Conservation (phyloP, 768 basidiomycete genomes). For the Nidularia sp. region DNA sequence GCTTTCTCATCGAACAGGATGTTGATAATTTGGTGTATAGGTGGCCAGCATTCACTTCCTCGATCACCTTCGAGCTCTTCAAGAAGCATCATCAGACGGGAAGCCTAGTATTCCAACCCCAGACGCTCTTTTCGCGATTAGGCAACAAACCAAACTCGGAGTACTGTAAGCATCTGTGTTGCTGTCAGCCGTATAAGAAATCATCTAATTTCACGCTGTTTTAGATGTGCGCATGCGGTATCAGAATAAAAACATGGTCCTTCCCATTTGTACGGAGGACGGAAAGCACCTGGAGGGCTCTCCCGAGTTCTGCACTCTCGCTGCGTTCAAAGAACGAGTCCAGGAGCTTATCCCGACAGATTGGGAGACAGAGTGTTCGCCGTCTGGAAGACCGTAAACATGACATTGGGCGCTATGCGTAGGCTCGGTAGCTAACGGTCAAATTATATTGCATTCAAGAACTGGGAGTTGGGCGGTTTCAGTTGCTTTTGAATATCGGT, state of each 20-base stretch:
- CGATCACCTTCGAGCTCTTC: conserved; percentile 74
- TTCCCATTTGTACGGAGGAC: conserved; percentile 62
- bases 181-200: background rate
- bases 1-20: background rate
- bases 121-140: conserved; percentile 21
- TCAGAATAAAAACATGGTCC: conserved; percentile 58
- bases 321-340: conserved; percentile 59
- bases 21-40: conserved; percentile 20
- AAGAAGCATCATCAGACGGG: conserved; percentile 21
- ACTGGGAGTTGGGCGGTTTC: too few species aligned
- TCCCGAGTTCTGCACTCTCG: conserved; percentile 72
- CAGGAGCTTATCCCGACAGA: conserved; percentile 61
- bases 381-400: conserved; percentile 15
- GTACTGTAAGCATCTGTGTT: conserved; percentile 20
- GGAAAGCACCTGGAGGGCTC: conserved; percentile 66
- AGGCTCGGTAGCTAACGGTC: too few species aligned
- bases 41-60: conserved; percentile 76
- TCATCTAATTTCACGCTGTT: background rate
- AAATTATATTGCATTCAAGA: too few species aligned
- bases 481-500: too few species aligned
- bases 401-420: too few species aligned
- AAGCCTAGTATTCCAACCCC: conserved; percentile 3
- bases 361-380: conserved; percentile 64
- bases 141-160: conserved; percentile 11
- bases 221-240: conserved; percentile 73